Conservation (phyloP, 2,329 filamentous ascomycete genomes). For the Penicillium concentricum region DNA sequence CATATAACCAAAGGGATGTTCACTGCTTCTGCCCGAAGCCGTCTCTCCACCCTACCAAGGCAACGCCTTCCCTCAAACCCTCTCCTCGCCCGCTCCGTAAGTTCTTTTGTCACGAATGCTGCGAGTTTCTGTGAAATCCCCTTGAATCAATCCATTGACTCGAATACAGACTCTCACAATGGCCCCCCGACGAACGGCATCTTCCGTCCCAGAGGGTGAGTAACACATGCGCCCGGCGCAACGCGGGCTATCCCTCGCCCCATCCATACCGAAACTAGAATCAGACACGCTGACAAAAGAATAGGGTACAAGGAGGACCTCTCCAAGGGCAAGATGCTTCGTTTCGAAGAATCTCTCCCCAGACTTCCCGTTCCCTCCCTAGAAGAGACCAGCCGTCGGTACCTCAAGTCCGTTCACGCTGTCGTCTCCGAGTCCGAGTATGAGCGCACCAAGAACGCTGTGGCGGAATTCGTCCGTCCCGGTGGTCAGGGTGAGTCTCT, state of each 20-base stretch:
- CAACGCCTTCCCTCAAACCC: constrained; percentile 36
- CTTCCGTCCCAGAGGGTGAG: constrained; percentile 48
- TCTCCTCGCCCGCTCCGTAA: constrained; percentile 37
- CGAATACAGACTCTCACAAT: constrained; percentile 37
- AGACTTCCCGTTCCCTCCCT: constrained; percentile 62
- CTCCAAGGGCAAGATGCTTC: constrained; percentile 63
- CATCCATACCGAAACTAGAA: neutral
- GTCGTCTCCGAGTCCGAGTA: constrained; percentile 60
- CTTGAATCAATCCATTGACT: constrained; percentile 11
- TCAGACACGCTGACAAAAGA: neutral
- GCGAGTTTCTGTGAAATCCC: neutral
- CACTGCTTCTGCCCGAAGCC: constrained; percentile 44
- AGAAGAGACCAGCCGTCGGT: constrained; percentile 63
- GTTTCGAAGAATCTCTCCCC: constrained; percentile 66
- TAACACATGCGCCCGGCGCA: constrained; percentile 22
- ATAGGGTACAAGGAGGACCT: constrained; percentile 64
- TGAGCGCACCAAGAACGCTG: constrained; percentile 69
- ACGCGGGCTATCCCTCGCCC: neutral
- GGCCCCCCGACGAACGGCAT: constrained; percentile 44
- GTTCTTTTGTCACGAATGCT: constrained; percentile 1
- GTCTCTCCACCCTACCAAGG: constrained; percentile 43
- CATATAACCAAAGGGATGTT: constrained; percentile 40
- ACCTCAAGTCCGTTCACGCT: constrained; percentile 66
- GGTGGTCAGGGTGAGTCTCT: constrained; percentile 78
- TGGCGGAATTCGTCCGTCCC: constrained; percentile 85